phyloP scores from a whole-genome alignment of 202 grass and related monocot species.

The Panicum virgatum region DNA sequence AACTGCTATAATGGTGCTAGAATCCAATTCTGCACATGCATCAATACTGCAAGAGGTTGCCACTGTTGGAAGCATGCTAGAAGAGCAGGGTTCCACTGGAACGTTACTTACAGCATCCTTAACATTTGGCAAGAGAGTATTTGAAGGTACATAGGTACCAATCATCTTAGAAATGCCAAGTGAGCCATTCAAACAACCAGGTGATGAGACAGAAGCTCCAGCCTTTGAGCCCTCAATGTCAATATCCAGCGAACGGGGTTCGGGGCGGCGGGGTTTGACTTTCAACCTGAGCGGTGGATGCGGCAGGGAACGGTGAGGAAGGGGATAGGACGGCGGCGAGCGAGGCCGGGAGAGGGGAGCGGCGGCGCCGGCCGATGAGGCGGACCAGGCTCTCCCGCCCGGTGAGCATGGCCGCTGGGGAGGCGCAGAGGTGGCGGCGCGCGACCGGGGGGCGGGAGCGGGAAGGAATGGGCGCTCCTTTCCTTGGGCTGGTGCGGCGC shows the following conservation, averaged over 20 bases:
- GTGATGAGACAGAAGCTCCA: conserved; percentile 17
- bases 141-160: not conserved
- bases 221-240: conserved; percentile 18
- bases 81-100: not conserved
- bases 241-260: not conserved
- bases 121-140: not conserved
- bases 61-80: not conserved
- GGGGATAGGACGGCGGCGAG: conserved; percentile 26
- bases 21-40: conserved; percentile 22
- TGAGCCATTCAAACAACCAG: conserved; percentile 20
- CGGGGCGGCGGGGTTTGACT: conserved; percentile 21
- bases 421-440: conserved; percentile 20
- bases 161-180: conserved; percentile 1
- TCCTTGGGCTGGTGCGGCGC: not conserved
- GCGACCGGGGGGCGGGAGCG: not conserved
- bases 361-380: conserved; percentile 73
- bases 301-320: not conserved
- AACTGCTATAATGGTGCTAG: conserved; percentile 37
- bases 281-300: conserved; percentile 24
- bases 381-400: conserved; percentile 69
- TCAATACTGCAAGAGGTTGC: conserved; percentile 28
- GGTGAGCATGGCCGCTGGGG: conserved; percentile 50
- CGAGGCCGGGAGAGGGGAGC: conserved; percentile 42
- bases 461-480: not conserved
- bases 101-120: conserved; percentile 10